Evolutionary conservation across 352 stramenopile genomes (phyloP).

Genomic region (Phytophthora lateralis): DNA sequence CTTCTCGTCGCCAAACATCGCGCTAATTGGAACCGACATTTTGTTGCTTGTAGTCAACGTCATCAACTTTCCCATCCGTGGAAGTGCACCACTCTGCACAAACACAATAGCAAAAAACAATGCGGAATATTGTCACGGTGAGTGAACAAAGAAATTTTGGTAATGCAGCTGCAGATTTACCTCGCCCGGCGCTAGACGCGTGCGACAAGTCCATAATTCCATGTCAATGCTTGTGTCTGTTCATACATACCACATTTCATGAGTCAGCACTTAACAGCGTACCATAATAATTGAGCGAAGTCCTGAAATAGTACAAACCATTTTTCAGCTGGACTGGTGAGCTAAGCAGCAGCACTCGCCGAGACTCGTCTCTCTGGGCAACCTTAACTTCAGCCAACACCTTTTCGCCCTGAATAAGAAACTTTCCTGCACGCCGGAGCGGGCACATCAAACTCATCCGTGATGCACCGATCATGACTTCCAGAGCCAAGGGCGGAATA

Average conservation of each 20-base stretch:
- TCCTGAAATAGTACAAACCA: slow-evolving; percentile 39
- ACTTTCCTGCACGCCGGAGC: slow-evolving; percentile 84
- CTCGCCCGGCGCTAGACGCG: slow-evolving; percentile 51
- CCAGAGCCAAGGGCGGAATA: slow-evolving; percentile 82
- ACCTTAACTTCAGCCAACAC: slow-evolving; percentile 90
- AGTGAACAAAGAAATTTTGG: neutral
- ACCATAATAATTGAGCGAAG: neutral
- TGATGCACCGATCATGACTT: slow-evolving; percentile 77
- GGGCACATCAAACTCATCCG: slow-evolving; percentile 83
- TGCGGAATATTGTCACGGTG: neutral
- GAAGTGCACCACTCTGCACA: slow-evolving; percentile 46
- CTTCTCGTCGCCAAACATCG: slow-evolving; percentile 79
- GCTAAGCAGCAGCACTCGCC: slow-evolving; percentile 80
- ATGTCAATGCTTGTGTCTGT: slow-evolving; percentile 81
- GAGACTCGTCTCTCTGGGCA: slow-evolving; percentile 83
- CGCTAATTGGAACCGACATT: slow-evolving; percentile 81
- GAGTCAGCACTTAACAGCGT: slow-evolving; percentile 9
- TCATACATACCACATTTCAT: slow-evolving; percentile 5
- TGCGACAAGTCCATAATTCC: slow-evolving; percentile 80
- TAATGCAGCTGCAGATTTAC: slow-evolving; percentile 27
- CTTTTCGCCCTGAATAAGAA: slow-evolving; percentile 87
- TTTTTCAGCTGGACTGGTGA: slow-evolving; percentile 92
- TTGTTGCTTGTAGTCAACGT: slow-evolving; percentile 74
- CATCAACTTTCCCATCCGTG: slow-evolving; percentile 48
- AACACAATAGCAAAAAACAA: slow-evolving; percentile 2